phyloP scores from a whole-genome alignment of 805 yeast genomes.

The Priceomyces fermenticarens region DNA sequence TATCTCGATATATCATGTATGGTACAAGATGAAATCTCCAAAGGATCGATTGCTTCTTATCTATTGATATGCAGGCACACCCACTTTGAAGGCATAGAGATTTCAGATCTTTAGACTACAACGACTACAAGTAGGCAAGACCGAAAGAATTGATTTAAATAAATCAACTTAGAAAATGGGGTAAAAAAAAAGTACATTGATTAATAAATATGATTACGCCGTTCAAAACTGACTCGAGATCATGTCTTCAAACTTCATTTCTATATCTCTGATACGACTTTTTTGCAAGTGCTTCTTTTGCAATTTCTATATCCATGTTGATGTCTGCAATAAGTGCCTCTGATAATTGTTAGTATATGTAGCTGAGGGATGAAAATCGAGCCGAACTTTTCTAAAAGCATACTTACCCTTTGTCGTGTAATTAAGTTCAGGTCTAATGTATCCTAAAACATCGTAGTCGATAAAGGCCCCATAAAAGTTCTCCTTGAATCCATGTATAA shows the following conservation, averaged over 20 bases:
- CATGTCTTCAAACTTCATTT: conserved; percentile 2
- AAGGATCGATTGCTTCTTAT: too few relatives aligned
- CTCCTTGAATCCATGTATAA: conserved; percentile 65
- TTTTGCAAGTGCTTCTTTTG: conserved; percentile 44
- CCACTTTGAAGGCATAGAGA: too few relatives aligned
- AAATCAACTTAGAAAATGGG: too few relatives aligned
- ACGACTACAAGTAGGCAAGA: too few relatives aligned
- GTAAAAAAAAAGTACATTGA: too few relatives aligned
- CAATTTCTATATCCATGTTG: conserved; percentile 70
- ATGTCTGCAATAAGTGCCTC: conserved; percentile 88
- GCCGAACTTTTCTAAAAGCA: neutral
- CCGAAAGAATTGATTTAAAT: too few relatives aligned
- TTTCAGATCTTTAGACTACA: too few relatives aligned
- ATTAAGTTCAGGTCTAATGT: conserved; percentile 85
- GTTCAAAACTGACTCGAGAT: neutral
- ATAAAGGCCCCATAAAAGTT: conserved; percentile 83
- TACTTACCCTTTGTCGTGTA: conserved; percentile 61
- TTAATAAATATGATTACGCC: too few relatives aligned
- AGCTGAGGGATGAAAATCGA: neutral
- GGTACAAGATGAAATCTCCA: too few relatives aligned
- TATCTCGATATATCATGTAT: too few relatives aligned
- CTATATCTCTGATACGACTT: conserved; percentile 13
- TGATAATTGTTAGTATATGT: conserved; percentile 19
- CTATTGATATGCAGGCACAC: too few relatives aligned
- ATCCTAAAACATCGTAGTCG: conserved; percentile 73